Conservation (phyloP, 768 basidiomycete species). For the Kwoniella botswanensis region DNA sequence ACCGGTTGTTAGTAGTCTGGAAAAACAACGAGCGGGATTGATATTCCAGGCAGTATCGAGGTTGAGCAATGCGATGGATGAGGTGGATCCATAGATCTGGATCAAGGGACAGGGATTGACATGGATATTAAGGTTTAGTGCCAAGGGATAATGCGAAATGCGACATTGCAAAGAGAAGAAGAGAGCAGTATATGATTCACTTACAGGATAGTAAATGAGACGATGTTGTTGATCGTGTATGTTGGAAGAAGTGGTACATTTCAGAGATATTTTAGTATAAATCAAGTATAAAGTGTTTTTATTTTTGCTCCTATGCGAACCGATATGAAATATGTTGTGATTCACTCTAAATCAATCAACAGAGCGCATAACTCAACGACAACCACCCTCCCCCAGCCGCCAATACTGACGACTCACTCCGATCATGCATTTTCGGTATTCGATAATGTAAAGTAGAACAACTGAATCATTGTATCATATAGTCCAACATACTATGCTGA, state of each 20-base stretch:
- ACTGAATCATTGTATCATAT: too few relatives aligned
- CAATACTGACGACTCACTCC: too few relatives aligned
- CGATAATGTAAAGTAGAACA: too few relatives aligned
- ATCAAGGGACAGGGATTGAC: not conserved
- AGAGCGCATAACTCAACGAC: not conserved
- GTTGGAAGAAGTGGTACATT: too few relatives aligned
- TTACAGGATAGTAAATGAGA: too few relatives aligned
- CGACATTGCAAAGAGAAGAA: too few relatives aligned
- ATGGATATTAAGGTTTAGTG: too few relatives aligned
- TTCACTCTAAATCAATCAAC: not conserved
- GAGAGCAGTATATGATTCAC: too few relatives aligned
- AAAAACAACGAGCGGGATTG: slow-evolving; percentile 53
- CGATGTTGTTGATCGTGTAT: too few relatives aligned
- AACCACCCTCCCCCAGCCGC: too few relatives aligned
- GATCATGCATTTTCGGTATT: too few relatives aligned
- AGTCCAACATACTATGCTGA: too few relatives aligned
- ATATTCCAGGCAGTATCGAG: slow-evolving; percentile 54
- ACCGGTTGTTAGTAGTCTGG: slow-evolving; percentile 18
- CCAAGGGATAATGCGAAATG: not conserved
- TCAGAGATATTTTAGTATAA: not conserved
- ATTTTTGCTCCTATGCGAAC: not conserved
- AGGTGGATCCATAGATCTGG: slow-evolving; percentile 40
- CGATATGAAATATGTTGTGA: not conserved
- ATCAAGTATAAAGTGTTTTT: not conserved
- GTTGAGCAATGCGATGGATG: slow-evolving; percentile 53